Evolutionary conservation across 495 filamentous ascomycete species (phyloP), one percentile per base, ranked within the genome.

Genomic region (Zalerion maritima): DNA sequence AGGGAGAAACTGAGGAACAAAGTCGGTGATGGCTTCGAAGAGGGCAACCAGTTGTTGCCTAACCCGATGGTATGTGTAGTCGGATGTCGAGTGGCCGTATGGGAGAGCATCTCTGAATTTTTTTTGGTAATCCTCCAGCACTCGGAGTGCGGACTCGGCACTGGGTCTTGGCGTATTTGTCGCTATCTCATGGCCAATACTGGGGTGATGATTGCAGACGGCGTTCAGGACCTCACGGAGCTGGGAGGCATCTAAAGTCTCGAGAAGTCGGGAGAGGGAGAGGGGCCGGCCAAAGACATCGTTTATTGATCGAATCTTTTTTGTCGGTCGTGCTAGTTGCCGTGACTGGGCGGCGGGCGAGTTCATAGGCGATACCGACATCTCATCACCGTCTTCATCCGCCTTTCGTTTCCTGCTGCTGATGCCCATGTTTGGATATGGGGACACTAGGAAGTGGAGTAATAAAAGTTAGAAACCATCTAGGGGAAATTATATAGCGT

Each of bases 61-160:
- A 17, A 96, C 85, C 45, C 89, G 75, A 51, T 93, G 91, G 48
- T 92, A 96, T 14, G 83, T 74, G 55, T 97, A 97, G 39, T 96
- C 91, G 14, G 83, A 87, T 32, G 71, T 75, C 20, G 72, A 64
- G 26, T 81, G 75, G 41, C 89, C 89, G 46, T 86, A 75, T 6
- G 89, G 89, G 33, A 94, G 81, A 0, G 91, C 78, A n/a, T 69
- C 69, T 32, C 69, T 74, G 24, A 96, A 61, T 21, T 67, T 66
- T 7, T 69, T 61, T 46, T 91, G 79, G 42, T 97, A 97, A 31
- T 77, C 75, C 28, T 67, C 64, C 26, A 97, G 64, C 3, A 92
- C 83, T 12, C 71, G 62, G 10, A 94, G 58, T 3, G 83, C 81
- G 4, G 81, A 79, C 12, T 72, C 52, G 28, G 87, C 81, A 14